Conservation (phyloP, 257 asterid genomes). For the Prunella vulgaris region DNA sequence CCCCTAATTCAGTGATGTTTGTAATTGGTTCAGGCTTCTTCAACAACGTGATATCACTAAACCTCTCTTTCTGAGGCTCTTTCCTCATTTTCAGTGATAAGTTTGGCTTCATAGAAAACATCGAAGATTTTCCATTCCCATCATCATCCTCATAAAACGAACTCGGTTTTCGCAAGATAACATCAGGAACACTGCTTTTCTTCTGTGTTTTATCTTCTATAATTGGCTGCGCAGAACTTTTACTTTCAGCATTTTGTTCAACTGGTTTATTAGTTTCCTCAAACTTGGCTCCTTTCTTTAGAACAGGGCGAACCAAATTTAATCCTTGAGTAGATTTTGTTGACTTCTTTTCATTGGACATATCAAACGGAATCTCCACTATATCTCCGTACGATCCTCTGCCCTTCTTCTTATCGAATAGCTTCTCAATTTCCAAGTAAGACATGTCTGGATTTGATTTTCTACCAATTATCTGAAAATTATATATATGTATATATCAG, state of each 20-base stretch:
- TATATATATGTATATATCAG: not conserved
- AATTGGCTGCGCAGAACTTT: slow-evolving; percentile 25
- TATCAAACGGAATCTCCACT: slow-evolving; percentile 64
- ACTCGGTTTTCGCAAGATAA: slow-evolving; percentile 73
- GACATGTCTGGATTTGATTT: slow-evolving; percentile 72
- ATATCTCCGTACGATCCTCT: slow-evolving; percentile 32
- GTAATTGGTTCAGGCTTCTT: slow-evolving; percentile 61
- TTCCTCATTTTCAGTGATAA: slow-evolving; percentile 59
- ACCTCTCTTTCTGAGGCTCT: slow-evolving; percentile 52
- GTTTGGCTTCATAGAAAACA: slow-evolving; percentile 65
- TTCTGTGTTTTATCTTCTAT: slow-evolving; percentile 29
- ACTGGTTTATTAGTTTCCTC: slow-evolving; percentile 40
- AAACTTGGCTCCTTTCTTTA: slow-evolving; percentile 60
- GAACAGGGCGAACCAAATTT: slow-evolving; percentile 75
- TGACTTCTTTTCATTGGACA: slow-evolving; percentile 35
- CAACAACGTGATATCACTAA: slow-evolving; percentile 68
- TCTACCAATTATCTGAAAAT: slow-evolving; percentile 70
- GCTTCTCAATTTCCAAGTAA: slow-evolving; percentile 75
- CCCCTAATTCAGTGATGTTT: slow-evolving; percentile 20
- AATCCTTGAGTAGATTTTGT: slow-evolving; percentile 44
- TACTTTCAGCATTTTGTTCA: slow-evolving; percentile 24
- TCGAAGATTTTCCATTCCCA: slow-evolving; percentile 38
- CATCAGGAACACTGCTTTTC: slow-evolving; percentile 63
- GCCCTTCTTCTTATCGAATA: slow-evolving; percentile 51
- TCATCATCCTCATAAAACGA: slow-evolving; percentile 43